Conservation (phyloP, 1,139 yeast genomes). For the Zygosaccharomyces pseudobailii region DNA sequence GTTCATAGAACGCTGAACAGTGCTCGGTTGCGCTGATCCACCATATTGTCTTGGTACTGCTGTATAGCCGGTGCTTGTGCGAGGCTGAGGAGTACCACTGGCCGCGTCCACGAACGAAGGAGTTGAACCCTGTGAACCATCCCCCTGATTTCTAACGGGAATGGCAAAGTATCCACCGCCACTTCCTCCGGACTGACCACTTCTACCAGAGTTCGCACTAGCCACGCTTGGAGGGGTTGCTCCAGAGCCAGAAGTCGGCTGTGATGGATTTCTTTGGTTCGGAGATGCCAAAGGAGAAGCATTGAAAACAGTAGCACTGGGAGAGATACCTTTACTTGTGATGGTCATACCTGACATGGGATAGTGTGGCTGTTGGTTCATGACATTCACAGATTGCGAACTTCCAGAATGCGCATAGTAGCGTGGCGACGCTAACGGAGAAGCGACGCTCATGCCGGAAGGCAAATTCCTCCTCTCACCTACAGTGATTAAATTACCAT, state of each 20-base stretch:
- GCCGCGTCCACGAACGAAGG: conserved; percentile 13
- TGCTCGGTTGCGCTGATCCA: background rate
- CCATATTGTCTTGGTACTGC: background rate
- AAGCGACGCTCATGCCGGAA: conserved; percentile 8
- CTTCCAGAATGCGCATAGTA: conserved; percentile 10
- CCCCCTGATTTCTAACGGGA: conserved; percentile 21
- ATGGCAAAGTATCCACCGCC: conserved; percentile 35
- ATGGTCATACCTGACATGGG: conserved; percentile 10
- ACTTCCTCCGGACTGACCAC: conserved; percentile 27
- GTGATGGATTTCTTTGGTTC: conserved; percentile 19
- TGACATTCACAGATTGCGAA: conserved; percentile 7
- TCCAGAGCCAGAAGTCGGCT: conserved; percentile 13
- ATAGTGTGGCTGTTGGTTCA: conserved; percentile 7
- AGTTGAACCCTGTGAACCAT: conserved; percentile 17
- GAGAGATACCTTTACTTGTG: conserved; percentile 19
- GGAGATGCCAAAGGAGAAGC: conserved; percentile 8
- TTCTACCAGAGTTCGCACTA: conserved; percentile 15
- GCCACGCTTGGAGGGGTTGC: conserved; percentile 7
- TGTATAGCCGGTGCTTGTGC: background rate
- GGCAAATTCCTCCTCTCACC: conserved; percentile 22
- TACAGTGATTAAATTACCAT: conserved; percentile 34
- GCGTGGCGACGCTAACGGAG: conserved; percentile 13
- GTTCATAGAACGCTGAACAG: background rate
- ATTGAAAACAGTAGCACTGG: conserved; percentile 9
- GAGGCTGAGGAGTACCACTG: background rate